A percentile compares a stretch with the other conserved stretches of the same genome.
phyloP scores from a whole-genome alignment of 2,329 filamentous ascomycete species.

The Sodiomyces alkalinus region DNA sequence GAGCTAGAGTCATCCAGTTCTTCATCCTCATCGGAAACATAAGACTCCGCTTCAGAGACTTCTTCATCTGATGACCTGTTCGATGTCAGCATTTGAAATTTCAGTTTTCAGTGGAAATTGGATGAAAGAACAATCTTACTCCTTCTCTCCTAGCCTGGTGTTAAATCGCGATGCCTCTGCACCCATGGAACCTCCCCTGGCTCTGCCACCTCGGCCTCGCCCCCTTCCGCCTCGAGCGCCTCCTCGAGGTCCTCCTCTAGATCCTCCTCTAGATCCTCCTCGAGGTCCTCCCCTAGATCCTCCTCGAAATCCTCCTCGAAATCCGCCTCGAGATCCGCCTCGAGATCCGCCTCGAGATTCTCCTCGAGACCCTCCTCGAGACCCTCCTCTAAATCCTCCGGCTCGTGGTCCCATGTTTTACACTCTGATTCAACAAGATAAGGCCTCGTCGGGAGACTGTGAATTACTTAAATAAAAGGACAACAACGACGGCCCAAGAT shows the following conservation, averaged over 20 bases:
- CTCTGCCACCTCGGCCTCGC: conserved; percentile 16
- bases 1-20: conserved; percentile 28
- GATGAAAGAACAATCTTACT: conserved; percentile 16
- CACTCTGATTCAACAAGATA: too few relatives aligned
- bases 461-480: too few relatives aligned
- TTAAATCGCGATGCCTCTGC: conserved; percentile 11
- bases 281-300: conserved; percentile 2
- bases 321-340: conserved; percentile 6
- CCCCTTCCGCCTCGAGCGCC: conserved; percentile 19
- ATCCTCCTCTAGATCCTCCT: conserved; percentile 8
- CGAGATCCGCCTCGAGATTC: conserved; percentile 9
- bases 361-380: conserved; percentile 1
- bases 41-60: conserved; percentile 12
- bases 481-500: too few relatives aligned
- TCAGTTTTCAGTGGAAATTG: too few relatives aligned
- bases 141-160: conserved; percentile 27
- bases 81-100: conserved; percentile 1
- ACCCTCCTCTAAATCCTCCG: conserved; percentile 4
- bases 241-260: conserved; percentile 9
- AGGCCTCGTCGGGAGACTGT: too few relatives aligned
- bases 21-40: conserved; percentile 25
- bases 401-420: conserved; percentile 6
- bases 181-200: conserved; percentile 21
- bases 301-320: conserved; percentile 5
- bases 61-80: conserved; percentile 10